phyloP scores from a whole-genome alignment of 495 filamentous ascomycete genomes.

The Trichoderma parareesei region DNA sequence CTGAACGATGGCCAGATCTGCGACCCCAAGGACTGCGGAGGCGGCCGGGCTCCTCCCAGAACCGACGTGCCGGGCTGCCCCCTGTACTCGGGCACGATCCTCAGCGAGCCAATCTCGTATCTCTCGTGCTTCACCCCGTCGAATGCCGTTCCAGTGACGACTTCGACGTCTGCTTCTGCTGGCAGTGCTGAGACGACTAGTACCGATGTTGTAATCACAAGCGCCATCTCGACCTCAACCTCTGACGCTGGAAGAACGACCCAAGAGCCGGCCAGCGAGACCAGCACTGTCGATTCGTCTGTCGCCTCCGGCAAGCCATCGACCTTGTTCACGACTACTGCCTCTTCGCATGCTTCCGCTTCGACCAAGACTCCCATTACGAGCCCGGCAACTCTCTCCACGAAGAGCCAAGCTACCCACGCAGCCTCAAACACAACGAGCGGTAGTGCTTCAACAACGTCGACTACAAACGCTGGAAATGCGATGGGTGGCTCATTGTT shows the following conservation, averaged over 20 bases:
- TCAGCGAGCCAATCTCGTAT: neutral
- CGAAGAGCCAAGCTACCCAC: neutral
- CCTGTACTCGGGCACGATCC: neutral
- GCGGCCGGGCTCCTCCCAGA: slow-evolving; percentile 53
- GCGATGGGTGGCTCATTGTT: neutral
- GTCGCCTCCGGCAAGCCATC: neutral
- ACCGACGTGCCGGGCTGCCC: slow-evolving; percentile 51
- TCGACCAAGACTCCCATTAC: neutral
- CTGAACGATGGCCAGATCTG: slow-evolving; percentile 53
- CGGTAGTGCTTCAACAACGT: neutral
- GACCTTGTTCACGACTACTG: neutral
- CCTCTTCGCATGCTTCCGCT: neutral
- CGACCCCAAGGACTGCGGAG: slow-evolving; percentile 54
- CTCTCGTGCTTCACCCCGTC: neutral
- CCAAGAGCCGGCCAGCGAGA: neutral
- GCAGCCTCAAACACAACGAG: neutral
- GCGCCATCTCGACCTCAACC: neutral
- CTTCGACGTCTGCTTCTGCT: neutral
- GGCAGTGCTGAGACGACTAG: neutral
- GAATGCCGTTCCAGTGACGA: neutral
- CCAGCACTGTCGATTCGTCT: neutral
- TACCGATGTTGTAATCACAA: neutral
- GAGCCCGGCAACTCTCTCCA: neutral
- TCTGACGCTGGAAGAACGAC: neutral
- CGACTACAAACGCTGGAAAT: neutral